Evolutionary conservation across 2,329 filamentous ascomycete species (phyloP).

Genomic region (Thelonectria blattea): DNA sequence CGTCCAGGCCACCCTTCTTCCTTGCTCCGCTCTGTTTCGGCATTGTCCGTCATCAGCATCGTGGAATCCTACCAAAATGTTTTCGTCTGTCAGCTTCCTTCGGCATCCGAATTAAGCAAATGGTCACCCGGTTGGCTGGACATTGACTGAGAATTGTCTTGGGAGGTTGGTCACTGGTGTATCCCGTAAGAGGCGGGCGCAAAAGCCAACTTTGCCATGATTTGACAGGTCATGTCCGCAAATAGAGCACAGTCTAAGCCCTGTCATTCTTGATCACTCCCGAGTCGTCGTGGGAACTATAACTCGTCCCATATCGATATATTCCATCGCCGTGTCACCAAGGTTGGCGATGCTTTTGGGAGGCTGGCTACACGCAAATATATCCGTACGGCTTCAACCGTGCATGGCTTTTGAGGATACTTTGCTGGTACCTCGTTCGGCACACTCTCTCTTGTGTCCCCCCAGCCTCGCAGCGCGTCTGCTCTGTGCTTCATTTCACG

Average conservation of each 20-base stretch:
- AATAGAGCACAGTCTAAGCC: neutral
- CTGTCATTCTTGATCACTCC: constrained; percentile 6
- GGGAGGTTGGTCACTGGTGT: no score
- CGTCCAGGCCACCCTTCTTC: neutral
- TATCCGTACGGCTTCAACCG: no score
- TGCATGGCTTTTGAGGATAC: neutral
- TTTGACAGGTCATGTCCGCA: neutral
- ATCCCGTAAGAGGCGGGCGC: neutral
- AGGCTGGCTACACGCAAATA: neutral
- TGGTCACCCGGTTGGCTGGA: no score
- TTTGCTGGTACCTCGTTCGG: neutral
- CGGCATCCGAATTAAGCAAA: no score
- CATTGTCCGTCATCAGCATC: neutral
- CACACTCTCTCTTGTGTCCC: neutral
- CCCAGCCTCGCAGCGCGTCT: neutral
- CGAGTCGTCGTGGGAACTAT: neutral
- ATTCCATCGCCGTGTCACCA: constrained; percentile 1
- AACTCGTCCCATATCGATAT: neutral
- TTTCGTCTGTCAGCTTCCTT: neutral
- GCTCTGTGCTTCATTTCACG: neutral
- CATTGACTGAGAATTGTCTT: no score
- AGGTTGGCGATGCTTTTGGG: neutral
- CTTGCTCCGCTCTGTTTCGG: neutral
- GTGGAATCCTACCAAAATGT: neutral
- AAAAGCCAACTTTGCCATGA: constrained; percentile 13